Conservation (phyloP, 139 green algal species). For the Chlamydomonas asymmetrica region DNA sequence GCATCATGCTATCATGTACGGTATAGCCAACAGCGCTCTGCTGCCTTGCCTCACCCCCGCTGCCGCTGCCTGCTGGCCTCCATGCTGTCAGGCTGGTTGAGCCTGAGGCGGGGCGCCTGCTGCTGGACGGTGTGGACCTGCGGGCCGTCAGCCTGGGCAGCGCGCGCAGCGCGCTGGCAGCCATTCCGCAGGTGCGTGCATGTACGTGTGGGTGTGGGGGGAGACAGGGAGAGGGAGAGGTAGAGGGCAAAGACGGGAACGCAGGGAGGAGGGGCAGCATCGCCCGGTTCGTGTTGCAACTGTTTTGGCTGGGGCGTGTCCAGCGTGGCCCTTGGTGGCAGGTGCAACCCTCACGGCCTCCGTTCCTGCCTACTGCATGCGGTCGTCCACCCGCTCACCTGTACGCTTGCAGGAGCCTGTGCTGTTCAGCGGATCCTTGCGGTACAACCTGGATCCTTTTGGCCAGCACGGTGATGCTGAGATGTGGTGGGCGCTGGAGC, state of each 20-base stretch:
- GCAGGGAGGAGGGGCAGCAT: too few relatives aligned
- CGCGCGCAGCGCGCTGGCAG: constrained; percentile 59
- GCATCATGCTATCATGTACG: too few relatives aligned
- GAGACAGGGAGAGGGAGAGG: neutral
- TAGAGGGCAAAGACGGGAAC: too few relatives aligned
- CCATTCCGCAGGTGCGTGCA: constrained; percentile 67
- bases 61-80: too few relatives aligned
- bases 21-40: too few relatives aligned
- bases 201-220: neutral
- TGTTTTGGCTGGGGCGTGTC: too few relatives aligned
- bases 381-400: constrained; percentile 64
- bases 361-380: too few relatives aligned
- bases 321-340: too few relatives aligned
- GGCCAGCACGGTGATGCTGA: constrained; percentile 54
- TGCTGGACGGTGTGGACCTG: constrained; percentile 79
- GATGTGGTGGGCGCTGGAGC: constrained; percentile 72
- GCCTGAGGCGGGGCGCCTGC: constrained; percentile 57
- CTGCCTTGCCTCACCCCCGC: too few relatives aligned
- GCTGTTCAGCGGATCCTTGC: constrained; percentile 77
- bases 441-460: constrained; percentile 88
- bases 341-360: too few relatives aligned
- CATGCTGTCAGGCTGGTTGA: constrained; percentile 83
- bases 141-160: constrained; percentile 65
- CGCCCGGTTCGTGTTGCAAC: too few relatives aligned
- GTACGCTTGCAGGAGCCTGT: constrained; percentile 74